Evolutionary conservation across 2,329 filamentous ascomycete species (phyloP), one percentile per base, ranked within the genome.

Genomic region (Trichoderma simmonsii): DNA sequence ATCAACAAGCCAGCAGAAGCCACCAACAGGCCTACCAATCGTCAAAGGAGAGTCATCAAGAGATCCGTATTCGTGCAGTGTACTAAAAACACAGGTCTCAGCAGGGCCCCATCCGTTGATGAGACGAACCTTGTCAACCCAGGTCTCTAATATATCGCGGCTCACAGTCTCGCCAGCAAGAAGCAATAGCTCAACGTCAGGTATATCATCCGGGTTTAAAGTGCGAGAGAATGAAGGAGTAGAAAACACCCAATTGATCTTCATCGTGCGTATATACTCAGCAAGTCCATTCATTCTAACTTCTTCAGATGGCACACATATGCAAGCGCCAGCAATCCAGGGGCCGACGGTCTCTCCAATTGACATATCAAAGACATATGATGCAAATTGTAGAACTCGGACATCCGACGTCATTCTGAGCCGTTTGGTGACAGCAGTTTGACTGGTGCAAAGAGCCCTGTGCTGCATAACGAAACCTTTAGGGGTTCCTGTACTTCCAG

Each of bases 131-230:
- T 61, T 64, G 3, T 51, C 43, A 32, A 70, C 54, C 72, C 72
- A 73, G 1, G 56, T 36, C 18, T 73, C 63, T 9, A 73, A 39
- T 7, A 71, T 18, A 32, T 70, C 70, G 4, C 54, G 60, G 14
- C 69, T 30, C 5, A 72, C 64, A 30, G 43, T 18, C 43, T 73
- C 72, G 6, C 72, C 72, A 24, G 30, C 59, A 6, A 73, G 54
- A 21, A 70, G 34, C 28, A 73, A 32, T 9, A 70, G 18, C n/a
- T 73, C 39, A 11, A 73, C 24, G 32, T 26, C 36, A 15, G 72
- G 72, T 0, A 73, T 54, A 8, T 56, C 30, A 28, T 70, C 36
- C n/a, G 72, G 72, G 24, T 83, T 24, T 24, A 70, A 30, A 26
- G 67, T 60, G n/a, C 72, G 39, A 28, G 65, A 43, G 69, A 66